Evolutionary conservation across 371 early-diverging fungal species (phyloP).

Genomic region (Mucor plumbeus): DNA sequence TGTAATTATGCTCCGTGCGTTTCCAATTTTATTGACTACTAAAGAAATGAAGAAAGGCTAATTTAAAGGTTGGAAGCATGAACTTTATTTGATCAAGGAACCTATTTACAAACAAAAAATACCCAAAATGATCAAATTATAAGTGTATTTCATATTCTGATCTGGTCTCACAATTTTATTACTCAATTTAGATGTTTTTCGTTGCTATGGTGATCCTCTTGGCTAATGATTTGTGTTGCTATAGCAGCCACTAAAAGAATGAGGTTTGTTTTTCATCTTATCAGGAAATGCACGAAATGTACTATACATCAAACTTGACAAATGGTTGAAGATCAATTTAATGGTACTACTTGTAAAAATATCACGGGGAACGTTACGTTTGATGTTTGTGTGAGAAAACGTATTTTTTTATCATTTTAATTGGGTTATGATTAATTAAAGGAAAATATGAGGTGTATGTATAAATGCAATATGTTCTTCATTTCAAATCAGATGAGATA

Average conservation of each 20-base stretch:
- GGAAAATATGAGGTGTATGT: neutral
- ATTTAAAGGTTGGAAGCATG: neutral
- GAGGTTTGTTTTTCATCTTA: neutral
- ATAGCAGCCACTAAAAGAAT: neutral
- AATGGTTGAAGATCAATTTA: constrained; percentile 7
- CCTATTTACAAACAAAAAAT: neutral
- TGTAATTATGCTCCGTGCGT: constrained; percentile 28
- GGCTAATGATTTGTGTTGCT: neutral
- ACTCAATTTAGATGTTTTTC: neutral
- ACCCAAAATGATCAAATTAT: neutral
- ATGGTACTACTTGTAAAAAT: constrained; percentile 4
- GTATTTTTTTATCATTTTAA: constrained; percentile 2
- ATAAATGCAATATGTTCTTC: neutral
- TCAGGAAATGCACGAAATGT: neutral
- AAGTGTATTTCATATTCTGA: neutral
- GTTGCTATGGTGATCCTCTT: neutral
- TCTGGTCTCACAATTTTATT: neutral
- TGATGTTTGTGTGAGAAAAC: constrained; percentile 6
- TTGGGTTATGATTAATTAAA: neutral
- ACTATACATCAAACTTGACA: constrained; percentile 11
- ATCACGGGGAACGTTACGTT: constrained; percentile 13
- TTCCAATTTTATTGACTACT: neutral
- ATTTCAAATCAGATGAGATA: neutral
- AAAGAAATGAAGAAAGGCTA: neutral
- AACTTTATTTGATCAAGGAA: neutral